phyloP scores from a whole-genome alignment of 2,329 filamentous ascomycete genomes.

The Pseudogymnoascus sp. region DNA sequence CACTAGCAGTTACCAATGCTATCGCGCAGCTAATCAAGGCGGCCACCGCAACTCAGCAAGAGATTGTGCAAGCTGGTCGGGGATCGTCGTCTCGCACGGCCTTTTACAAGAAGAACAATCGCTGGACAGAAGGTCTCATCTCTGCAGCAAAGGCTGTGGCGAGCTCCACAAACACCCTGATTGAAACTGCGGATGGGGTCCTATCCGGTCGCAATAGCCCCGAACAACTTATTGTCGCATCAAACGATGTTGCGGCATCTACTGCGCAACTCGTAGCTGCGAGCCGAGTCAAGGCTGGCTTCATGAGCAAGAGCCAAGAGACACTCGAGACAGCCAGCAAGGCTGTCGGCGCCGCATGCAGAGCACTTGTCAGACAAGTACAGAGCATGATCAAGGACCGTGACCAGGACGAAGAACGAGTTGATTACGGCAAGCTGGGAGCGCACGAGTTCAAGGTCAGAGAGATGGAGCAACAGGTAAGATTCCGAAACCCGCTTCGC shows the following conservation, averaged over 20 bases:
- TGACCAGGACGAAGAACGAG: slow-evolving; percentile 69
- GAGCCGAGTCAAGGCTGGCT: slow-evolving; percentile 90
- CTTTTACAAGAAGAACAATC: slow-evolving; percentile 99
- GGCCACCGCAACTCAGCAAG: slow-evolving; percentile 83
- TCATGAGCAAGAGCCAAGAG: slow-evolving; percentile 97
- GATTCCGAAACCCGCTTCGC: slow-evolving; percentile 25
- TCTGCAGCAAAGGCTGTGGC: slow-evolving; percentile 96
- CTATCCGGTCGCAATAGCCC: slow-evolving; percentile 86
- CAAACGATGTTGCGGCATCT: slow-evolving; percentile 91
- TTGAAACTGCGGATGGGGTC: slow-evolving; percentile 95
- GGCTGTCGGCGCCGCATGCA: slow-evolving; percentile 82
- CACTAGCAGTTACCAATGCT: slow-evolving; percentile 85
- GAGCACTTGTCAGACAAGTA: slow-evolving; percentile 82
- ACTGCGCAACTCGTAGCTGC: slow-evolving; percentile 96
- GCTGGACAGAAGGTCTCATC: slow-evolving; percentile 97
- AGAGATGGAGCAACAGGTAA: slow-evolving; percentile 99
- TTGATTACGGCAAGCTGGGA: slow-evolving; percentile 83
- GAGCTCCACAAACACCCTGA: slow-evolving; percentile 85
- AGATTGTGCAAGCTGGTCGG: slow-evolving; percentile 89
- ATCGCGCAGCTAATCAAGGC: slow-evolving; percentile 94
- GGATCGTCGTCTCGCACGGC: slow-evolving; percentile 81
- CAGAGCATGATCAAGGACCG: slow-evolving; percentile 89
- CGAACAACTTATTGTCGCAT: slow-evolving; percentile 95
- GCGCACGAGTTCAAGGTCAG: slow-evolving; percentile 96
- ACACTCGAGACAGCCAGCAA: slow-evolving; percentile 84